Evolutionary conservation across 2,329 filamentous ascomycete genomes (phyloP).

Genomic region (Paracoccidioides lutzii): DNA sequence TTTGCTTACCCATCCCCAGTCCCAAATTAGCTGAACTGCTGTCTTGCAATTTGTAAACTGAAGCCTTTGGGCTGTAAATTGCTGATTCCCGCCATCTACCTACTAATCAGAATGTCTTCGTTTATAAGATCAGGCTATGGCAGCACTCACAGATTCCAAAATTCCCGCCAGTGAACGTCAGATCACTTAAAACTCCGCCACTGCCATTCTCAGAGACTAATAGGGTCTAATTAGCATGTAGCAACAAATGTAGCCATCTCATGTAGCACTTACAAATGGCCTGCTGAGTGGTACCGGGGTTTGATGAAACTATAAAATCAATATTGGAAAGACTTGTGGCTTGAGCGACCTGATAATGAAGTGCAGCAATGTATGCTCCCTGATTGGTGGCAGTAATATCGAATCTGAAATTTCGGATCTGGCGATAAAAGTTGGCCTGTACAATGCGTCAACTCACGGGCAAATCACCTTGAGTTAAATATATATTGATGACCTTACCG

Average conservation of each 20-base stretch:
- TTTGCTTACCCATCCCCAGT: slow-evolving; percentile 3
- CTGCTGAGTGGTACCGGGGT: slow-evolving; percentile 1
- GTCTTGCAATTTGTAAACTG: slow-evolving; percentile 1
- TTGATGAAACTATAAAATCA: slow-evolving; percentile 1
- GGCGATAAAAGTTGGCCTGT: slow-evolving; percentile 14
- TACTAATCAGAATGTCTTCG: not conserved
- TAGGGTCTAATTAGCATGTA: not conserved
- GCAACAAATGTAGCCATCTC: not conserved
- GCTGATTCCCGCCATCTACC: slow-evolving; percentile 1
- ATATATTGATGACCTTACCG: slow-evolving; percentile 21
- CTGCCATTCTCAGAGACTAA: slow-evolving; percentile 2
- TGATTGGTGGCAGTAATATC: slow-evolving; percentile 21
- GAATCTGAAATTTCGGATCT: slow-evolving; percentile 15
- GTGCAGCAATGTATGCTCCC: slow-evolving; percentile 24
- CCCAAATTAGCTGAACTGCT: slow-evolving; percentile 1
- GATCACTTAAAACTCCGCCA: slow-evolving; percentile 2
- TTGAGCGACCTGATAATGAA: slow-evolving; percentile 10
- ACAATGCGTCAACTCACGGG: not conserved
- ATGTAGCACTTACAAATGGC: not conserved
- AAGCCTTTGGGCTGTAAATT: slow-evolving; percentile 2
- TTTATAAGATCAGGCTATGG: not conserved
- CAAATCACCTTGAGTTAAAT: not conserved
- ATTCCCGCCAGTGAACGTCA: slow-evolving; percentile 1
- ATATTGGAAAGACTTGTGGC: slow-evolving; percentile 3
- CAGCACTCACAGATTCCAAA: slow-evolving; percentile 2